Evolutionary conservation across 169 alveolate species (phyloP), one percentile per base, ranked within the genome.

Genomic region (Cryptosporidium baileyi): DNA sequence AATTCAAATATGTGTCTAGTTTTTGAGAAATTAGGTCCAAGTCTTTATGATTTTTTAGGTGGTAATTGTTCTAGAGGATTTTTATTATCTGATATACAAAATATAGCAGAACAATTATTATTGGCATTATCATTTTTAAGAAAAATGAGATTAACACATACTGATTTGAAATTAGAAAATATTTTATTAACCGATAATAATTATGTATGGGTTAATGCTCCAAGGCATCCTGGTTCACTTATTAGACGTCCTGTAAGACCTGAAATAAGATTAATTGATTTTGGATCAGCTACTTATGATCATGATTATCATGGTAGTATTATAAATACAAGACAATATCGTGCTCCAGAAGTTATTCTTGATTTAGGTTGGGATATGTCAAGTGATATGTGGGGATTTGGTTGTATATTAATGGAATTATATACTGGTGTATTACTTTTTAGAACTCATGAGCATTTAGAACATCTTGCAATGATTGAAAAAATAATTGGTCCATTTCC

Each of bases 81-180:
- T 91, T 93, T 92, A 30, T 81, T 96, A 65, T 91, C 93, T 28
- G 97, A 96, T 80, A 96, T 98, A 11, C 96, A 95, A 89, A 79
- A 82, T 13, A 91, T 97, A 40, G 98, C 99, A 9, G 90, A 89
- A 67, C 97, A 98, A 91, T 89, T 96, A 59, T 92, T 97, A 82
- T 91, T 92, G 59, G 97, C 98, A 0, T 89, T 97, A 11, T 91
- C 94, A 59, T 98, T 97, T 85, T 88, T 98, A 54, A 97, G 97
- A 61, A 91, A 89, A 26, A 89, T 94, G 65, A 85, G 91, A 17
- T 89, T 98, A 63, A 95, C 99, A 3, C 99, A 98, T 90, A 97
- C 99, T n/a, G 99, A 98, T 92, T 91, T 98, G 80, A 98, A 97
- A 90, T 99, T 99, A 7, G 99, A 98, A 89, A 98, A 98, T 90